Conservation (phyloP, 352 stramenopile genomes). For the Lagenidium giganteum region DNA sequence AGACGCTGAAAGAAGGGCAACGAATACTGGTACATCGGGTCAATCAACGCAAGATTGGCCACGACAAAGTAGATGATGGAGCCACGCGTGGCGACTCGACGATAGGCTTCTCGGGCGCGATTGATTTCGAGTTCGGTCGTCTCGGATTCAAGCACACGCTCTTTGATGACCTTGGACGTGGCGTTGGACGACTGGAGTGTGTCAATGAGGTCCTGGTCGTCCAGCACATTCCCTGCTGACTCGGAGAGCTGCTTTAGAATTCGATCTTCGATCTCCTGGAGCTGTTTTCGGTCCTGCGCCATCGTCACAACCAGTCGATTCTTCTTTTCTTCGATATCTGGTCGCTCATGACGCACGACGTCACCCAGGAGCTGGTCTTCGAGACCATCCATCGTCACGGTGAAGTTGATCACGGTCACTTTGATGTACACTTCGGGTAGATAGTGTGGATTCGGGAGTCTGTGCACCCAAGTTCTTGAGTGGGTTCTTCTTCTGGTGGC, state of each 20-base stretch:
- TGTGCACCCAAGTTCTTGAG: conserved; percentile 93
- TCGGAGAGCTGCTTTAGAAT: conserved; percentile 92
- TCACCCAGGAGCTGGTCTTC: conserved; percentile 91
- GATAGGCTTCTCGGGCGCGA: conserved; percentile 84
- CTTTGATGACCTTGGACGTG: conserved; percentile 82
- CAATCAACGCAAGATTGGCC: conserved; percentile 87
- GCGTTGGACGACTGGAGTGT: conserved; percentile 84
- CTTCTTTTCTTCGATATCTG: conserved; percentile 93
- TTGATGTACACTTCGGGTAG: conserved; percentile 95
- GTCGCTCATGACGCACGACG: conserved; percentile 88
- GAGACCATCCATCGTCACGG: conserved; percentile 91
- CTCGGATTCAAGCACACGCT: conserved; percentile 89
- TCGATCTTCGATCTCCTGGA: conserved; percentile 91
- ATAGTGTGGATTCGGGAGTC: conserved; percentile 93
- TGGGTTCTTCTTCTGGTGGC: conserved; percentile 97
- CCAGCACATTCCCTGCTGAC: conserved; percentile 89
- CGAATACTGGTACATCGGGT: conserved; percentile 97
- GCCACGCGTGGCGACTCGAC: conserved; percentile 85
- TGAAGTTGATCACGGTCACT: conserved; percentile 96
- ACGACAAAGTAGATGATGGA: conserved; percentile 96
- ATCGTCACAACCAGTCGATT: conserved; percentile 91
- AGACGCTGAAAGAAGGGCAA: conserved; percentile 90
- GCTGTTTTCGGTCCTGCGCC: conserved; percentile 90
- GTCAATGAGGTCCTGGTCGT: conserved; percentile 89
- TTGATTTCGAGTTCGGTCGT: conserved; percentile 91